Evolutionary conservation across 2,329 filamentous ascomycete species (phyloP), one percentile per base, ranked within the genome.

Genomic region (Arachnomyces sp.): DNA sequence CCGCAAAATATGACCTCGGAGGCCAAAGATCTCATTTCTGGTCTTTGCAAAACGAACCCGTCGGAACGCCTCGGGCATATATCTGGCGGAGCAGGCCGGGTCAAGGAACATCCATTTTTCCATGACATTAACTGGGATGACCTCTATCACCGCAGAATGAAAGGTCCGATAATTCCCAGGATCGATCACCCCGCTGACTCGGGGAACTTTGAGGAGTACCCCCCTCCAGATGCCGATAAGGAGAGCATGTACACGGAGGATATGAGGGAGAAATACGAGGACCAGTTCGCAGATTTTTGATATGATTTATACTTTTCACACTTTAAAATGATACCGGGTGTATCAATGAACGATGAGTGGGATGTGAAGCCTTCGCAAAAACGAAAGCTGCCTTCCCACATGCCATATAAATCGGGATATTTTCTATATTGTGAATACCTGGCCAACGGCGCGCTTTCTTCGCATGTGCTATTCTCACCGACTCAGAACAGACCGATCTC

Each of bases 141-240:
- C 28, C 56, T 82, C 39, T 82, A 78, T 52, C 69, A 78, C 47
- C 70, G 74, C 33, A 69, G 72, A 46, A 64, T 73, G 43, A 71
- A 77, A 46, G 78, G 78, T 0, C 78, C 78, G 2, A 82, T 82
- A 42, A 69, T 82, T 39, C 78, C 78, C 13, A 70, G 76, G 52
- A 65, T 82, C 35, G 65, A 71, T 40, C 72, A 77, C 34, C 69
- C 74, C 1, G 76, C 77, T 5, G 78, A 82, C 49, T 74, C 77
- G 28, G 65, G 75, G 14, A 81, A 82, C 54, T 82, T 82, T 51
- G 78, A 82, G 50, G 76, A 81, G 41, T 82, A 82, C 49, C 77
- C 80, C 36, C 64, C 65, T 6, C 68, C 73, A 4, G 77, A 80
- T 53, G 64, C 35, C 60, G 67, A 52, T 57, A 71, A 49, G 55